Evolutionary conservation across 2,329 filamentous ascomycete genomes (phyloP).

Genomic region (Onygenales sp.): DNA sequence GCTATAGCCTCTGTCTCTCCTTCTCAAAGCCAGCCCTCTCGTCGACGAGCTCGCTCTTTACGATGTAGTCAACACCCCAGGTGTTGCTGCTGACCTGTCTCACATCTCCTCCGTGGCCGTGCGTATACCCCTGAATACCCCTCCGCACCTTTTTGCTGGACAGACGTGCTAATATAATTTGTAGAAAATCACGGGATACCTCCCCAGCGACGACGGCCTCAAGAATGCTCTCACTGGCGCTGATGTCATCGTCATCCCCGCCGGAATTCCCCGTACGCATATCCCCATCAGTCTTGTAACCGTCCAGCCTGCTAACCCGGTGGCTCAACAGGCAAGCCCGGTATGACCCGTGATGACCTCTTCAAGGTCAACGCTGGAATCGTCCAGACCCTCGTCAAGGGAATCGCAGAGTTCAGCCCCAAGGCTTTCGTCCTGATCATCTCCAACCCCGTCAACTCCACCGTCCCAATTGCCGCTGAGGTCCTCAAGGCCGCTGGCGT

Average conservation of each 20-base stretch:
- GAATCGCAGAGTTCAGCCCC: slow-evolving; percentile 75
- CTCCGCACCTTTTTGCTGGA: background rate
- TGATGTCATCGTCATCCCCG: slow-evolving; percentile 94
- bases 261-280: slow-evolving; percentile 85
- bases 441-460: slow-evolving; percentile 99
- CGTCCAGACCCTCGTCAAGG: slow-evolving; percentile 85
- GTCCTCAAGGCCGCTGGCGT: slow-evolving; percentile 87
- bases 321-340: slow-evolving; percentile 71
- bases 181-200: slow-evolving; percentile 77
- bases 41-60: slow-evolving; percentile 92
- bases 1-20: slow-evolving; percentile 79
- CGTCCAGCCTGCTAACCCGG: slow-evolving; percentile 14
- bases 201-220: slow-evolving; percentile 75
- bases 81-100: slow-evolving; percentile 90
- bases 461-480: slow-evolving; percentile 93
- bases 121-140: slow-evolving; percentile 32
- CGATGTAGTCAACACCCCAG: slow-evolving; percentile 98
- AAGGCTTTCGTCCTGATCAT: slow-evolving; percentile 95
- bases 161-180: background rate
- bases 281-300: background rate
- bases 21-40: slow-evolving; percentile 82
- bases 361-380: slow-evolving; percentile 99
- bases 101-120: slow-evolving; percentile 89
- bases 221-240: slow-evolving; percentile 84
- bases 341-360: slow-evolving; percentile 98